phyloP scores from a whole-genome alignment of 1,284 basidiomycete species.

The Moesziomyces antarcticus region DNA sequence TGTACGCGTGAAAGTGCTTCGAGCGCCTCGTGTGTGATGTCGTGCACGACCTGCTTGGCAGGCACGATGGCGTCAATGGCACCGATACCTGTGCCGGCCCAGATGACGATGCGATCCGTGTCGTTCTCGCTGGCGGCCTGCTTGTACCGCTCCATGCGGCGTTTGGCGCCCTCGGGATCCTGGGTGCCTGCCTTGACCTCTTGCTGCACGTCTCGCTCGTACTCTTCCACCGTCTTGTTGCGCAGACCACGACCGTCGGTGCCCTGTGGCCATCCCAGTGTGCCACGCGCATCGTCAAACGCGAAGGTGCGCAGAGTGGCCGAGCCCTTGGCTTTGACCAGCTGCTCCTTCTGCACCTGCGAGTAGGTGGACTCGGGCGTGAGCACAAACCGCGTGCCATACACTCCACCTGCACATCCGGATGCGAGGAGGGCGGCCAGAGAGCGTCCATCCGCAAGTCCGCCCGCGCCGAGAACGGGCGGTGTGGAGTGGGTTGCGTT shows the following conservation, averaged over 20 bases:
- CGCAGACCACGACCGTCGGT: slow-evolving; percentile 61
- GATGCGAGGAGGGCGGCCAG: slow-evolving; percentile 53
- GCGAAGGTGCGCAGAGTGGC: slow-evolving; percentile 58
- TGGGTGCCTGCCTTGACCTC: slow-evolving; percentile 17
- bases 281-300: slow-evolving; percentile 64
- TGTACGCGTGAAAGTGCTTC: slow-evolving; percentile 25
- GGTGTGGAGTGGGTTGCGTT: slow-evolving; percentile 21
- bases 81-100: slow-evolving; percentile 64
- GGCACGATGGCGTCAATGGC: slow-evolving; percentile 47
- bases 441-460: slow-evolving; percentile 50
- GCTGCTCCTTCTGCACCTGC: slow-evolving; percentile 54
- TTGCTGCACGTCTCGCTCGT: slow-evolving; percentile 39
- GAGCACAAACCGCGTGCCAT: slow-evolving; percentile 63
- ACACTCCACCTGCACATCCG: slow-evolving; percentile 62
- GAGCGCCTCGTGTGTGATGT: slow-evolving; percentile 41
- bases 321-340: slow-evolving; percentile 39
- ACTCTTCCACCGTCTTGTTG: slow-evolving; percentile 60
- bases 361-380: slow-evolving; percentile 61
- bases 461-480: slow-evolving; percentile 59
- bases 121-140: slow-evolving; percentile 53
- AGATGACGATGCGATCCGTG: slow-evolving; percentile 56
- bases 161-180: slow-evolving; percentile 25
- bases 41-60: slow-evolving; percentile 46
- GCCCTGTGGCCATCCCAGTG: slow-evolving; percentile 62
- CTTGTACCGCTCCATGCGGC: slow-evolving; percentile 55